These are phyloP conservation scores for Arthromyces matolae DNA, from an alignment of 768 basidiomycete species.

Conservation along the genomic window DNA sequence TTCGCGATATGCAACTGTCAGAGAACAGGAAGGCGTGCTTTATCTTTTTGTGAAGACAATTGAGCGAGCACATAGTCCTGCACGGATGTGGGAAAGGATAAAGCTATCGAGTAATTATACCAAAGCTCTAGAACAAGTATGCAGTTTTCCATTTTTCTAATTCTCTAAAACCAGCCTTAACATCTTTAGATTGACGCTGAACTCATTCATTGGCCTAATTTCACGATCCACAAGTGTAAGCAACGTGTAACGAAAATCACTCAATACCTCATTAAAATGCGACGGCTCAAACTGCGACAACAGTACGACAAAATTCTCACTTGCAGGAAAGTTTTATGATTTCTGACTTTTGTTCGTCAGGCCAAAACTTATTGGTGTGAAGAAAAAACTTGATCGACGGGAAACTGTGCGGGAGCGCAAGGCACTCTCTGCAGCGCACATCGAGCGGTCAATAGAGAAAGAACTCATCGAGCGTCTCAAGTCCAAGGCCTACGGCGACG, in stretches of 20 bases:
- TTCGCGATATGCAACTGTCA: conserved; percentile 95
- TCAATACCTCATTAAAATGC: conserved; percentile 98
- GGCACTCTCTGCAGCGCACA: conserved; percentile 90
- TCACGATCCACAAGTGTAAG: conserved; percentile 97
- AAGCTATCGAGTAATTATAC: conserved; percentile 91
- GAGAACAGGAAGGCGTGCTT: conserved; percentile 88
- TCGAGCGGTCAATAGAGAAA: conserved; percentile 93
- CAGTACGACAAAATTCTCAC: conserved; percentile 58
- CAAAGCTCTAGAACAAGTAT: conserved; percentile 91
- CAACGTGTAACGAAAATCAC: conserved; percentile 98
- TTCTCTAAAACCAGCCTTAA: background rate
- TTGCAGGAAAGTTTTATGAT: background rate
- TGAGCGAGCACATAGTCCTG: conserved; percentile 93
- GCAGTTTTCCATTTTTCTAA: background rate
- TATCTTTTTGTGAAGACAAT: conserved; percentile 98
- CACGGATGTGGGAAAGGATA: conserved; percentile 97
- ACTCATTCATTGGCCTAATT: conserved; percentile 97
- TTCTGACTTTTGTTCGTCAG: conserved; percentile 41
- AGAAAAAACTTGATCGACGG: conserved; percentile 94
- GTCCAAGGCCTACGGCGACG: conserved; percentile 95
- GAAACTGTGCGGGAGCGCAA: conserved; percentile 93
- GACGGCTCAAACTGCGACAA: conserved; percentile 79
- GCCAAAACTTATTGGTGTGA: conserved; percentile 90
- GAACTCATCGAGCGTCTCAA: conserved; percentile 95
- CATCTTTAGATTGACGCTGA: conserved; percentile 84